Conservation (phyloP, 202 grass and related monocot genomes). For the Dendrocalamus latiflorus region DNA sequence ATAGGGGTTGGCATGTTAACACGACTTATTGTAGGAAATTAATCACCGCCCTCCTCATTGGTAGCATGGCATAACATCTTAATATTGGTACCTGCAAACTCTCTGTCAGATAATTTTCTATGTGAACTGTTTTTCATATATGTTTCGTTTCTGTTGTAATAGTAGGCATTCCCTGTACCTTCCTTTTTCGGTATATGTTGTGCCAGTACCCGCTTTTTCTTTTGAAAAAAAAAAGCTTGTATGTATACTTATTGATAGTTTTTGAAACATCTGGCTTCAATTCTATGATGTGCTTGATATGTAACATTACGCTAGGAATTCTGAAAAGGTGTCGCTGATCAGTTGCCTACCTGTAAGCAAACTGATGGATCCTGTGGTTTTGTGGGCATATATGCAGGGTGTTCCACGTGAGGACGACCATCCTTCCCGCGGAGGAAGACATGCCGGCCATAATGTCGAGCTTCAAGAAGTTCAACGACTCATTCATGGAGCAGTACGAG, state of each 20-base stretch:
- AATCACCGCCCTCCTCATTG: background rate
- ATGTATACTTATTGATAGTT: background rate
- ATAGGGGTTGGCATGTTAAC: background rate
- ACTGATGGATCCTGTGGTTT: background rate
- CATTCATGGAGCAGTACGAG: slow-evolving; percentile 90
- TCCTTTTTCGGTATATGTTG: too few species aligned
- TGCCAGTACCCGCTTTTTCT: too few species aligned
- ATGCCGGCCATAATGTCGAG: slow-evolving; percentile 91
- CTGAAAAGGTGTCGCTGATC: background rate
- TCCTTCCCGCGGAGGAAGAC: slow-evolving; percentile 91
- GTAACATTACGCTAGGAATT: background rate
- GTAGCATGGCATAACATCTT: background rate
- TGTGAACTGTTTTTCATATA: background rate
- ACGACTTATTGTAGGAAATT: background rate
- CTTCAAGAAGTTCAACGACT: slow-evolving; percentile 99
- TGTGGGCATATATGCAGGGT: slow-evolving; percentile 38
- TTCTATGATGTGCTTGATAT: background rate
- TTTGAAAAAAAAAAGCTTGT: too few species aligned
- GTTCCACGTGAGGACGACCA: slow-evolving; percentile 94
- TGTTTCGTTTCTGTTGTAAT: background rate
- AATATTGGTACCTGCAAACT: too few species aligned
- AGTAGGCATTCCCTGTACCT: too few species aligned
- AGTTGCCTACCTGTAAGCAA: background rate
- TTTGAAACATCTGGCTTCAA: background rate
- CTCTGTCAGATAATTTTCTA: background rate